phyloP scores from a whole-genome alignment of 2,329 filamentous ascomycete genomes.

The Cladophialophora bantiana region DNA sequence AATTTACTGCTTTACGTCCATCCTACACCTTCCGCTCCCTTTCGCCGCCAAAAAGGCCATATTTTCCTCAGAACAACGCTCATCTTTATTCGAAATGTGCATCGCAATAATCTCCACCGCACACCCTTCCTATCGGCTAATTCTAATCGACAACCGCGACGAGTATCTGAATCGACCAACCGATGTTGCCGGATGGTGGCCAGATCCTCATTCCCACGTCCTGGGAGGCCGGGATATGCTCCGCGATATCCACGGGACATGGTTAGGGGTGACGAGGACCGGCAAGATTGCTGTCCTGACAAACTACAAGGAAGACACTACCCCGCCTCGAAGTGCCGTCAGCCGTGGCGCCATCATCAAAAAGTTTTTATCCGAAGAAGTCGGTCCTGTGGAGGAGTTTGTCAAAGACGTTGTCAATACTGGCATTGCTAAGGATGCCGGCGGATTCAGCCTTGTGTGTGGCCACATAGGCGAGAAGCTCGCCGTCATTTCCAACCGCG shows the following conservation, averaged over 20 bases:
- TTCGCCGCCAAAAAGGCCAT: not conserved
- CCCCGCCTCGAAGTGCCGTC: conserved; percentile 53
- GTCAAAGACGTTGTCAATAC: conserved; percentile 62
- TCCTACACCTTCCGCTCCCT: not conserved
- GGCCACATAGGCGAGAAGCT: conserved; percentile 62
- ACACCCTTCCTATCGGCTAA: conserved; percentile 76
- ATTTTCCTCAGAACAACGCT: not conserved
- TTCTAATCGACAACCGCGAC: conserved; percentile 79
- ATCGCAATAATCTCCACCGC: conserved; percentile 78
- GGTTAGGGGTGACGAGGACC: conserved; percentile 68
- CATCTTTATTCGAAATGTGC: conserved; percentile 65
- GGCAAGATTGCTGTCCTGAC: conserved; percentile 69
- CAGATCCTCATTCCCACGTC: conserved; percentile 60
- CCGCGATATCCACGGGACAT: conserved; percentile 66
- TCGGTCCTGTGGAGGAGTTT: conserved; percentile 57
- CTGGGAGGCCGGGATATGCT: conserved; percentile 69
- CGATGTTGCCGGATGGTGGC: conserved; percentile 66
- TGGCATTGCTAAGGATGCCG: conserved; percentile 63
- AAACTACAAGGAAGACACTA: conserved; percentile 66
- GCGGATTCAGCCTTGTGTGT: conserved; percentile 69
- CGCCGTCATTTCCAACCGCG: conserved; percentile 69
- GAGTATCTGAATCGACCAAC: conserved; percentile 70
- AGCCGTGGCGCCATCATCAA: conserved; percentile 68
- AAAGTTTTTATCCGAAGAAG: conserved; percentile 61
- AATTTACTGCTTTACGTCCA: not conserved